phyloP scores from a whole-genome alignment of 257 asterid genomes.

The Nicotiana attenuata region DNA sequence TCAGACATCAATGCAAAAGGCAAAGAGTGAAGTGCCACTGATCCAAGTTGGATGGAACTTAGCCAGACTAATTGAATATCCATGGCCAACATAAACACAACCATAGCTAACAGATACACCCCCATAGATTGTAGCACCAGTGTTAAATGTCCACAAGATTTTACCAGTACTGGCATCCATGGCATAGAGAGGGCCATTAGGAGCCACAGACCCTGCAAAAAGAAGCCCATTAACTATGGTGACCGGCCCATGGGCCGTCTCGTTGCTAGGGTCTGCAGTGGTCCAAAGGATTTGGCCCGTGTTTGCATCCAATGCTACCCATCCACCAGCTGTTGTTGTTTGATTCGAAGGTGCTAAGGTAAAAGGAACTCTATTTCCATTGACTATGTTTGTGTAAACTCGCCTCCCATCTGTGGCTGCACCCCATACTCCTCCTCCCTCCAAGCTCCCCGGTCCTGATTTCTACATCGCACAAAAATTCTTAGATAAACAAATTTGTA shows the following conservation, averaged over 20 bases:
- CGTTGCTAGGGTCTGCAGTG: slow-evolving; percentile 73
- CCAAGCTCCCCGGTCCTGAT: slow-evolving; percentile 66
- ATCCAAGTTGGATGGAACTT: slow-evolving; percentile 73
- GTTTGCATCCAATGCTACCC: slow-evolving; percentile 79
- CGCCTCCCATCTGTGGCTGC: slow-evolving; percentile 60
- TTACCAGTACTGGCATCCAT: slow-evolving; percentile 62
- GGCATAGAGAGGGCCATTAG: slow-evolving; percentile 64
- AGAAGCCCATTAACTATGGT: slow-evolving; percentile 58
- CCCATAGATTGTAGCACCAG: slow-evolving; percentile 66
- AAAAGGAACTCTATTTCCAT: slow-evolving; percentile 36
- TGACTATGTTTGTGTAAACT: slow-evolving; percentile 63
- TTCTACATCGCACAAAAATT: slow-evolving; percentile 15
- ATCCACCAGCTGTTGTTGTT: slow-evolving; percentile 60
- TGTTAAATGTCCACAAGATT: slow-evolving; percentile 48
- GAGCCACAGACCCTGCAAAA: slow-evolving; percentile 58
- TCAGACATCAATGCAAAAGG: slow-evolving; percentile 38
- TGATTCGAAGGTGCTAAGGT: slow-evolving; percentile 42
- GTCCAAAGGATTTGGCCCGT: slow-evolving; percentile 66
- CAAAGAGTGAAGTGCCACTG: slow-evolving; percentile 57
- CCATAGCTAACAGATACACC: slow-evolving; percentile 76
- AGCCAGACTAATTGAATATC: slow-evolving; percentile 51
- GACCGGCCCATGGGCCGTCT: slow-evolving; percentile 55
- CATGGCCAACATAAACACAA: slow-evolving; percentile 64
- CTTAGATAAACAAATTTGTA: neutral
- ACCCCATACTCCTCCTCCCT: slow-evolving; percentile 84